These are phyloP conservation scores for Aspergillus ibericus DNA, from an alignment of 2,329 filamentous ascomycete genomes.

Conservation along the genomic window DNA sequence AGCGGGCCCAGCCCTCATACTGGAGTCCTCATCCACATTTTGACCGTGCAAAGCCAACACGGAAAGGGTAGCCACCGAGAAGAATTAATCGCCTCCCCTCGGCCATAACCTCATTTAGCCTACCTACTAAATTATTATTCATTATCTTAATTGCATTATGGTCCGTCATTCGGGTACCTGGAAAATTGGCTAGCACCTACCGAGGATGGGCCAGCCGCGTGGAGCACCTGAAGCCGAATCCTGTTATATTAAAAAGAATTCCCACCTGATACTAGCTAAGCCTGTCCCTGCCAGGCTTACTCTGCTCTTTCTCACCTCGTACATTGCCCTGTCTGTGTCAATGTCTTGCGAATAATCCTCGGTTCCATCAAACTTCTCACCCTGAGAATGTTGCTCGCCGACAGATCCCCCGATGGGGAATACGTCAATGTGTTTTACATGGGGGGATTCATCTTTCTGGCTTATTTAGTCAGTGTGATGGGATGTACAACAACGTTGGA, in stretches of 20 bases:
- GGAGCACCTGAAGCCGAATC: background rate
- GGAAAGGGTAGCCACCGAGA: background rate
- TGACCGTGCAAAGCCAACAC: background rate
- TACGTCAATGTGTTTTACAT: slow-evolving; percentile 34
- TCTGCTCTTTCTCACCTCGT: background rate
- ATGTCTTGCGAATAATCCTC: background rate
- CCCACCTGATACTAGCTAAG: background rate
- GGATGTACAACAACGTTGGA: slow-evolving; percentile 80
- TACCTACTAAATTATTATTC: background rate
- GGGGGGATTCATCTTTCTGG: slow-evolving; percentile 67
- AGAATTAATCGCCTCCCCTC: background rate
- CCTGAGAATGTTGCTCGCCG: slow-evolving; percentile 21
- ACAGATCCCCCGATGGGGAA: slow-evolving; percentile 10
- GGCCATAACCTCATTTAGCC: background rate
- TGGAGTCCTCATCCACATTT: background rate
- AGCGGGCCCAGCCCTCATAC: background rate
- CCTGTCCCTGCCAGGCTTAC: background rate
- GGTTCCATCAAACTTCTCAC: background rate
- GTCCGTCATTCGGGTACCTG: background rate
- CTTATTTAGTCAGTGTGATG: slow-evolving; percentile 68
- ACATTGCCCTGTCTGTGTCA: background rate
- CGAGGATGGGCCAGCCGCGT: background rate
- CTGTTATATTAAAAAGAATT: slow-evolving; percentile 2
- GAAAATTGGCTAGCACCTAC: slow-evolving; percentile 1
- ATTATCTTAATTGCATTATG: background rate